Evolutionary conservation across 2,329 filamentous ascomycete genomes (phyloP), one percentile per base, ranked within the genome.

Genomic region (Sporothrix dimorphospora): DNA sequence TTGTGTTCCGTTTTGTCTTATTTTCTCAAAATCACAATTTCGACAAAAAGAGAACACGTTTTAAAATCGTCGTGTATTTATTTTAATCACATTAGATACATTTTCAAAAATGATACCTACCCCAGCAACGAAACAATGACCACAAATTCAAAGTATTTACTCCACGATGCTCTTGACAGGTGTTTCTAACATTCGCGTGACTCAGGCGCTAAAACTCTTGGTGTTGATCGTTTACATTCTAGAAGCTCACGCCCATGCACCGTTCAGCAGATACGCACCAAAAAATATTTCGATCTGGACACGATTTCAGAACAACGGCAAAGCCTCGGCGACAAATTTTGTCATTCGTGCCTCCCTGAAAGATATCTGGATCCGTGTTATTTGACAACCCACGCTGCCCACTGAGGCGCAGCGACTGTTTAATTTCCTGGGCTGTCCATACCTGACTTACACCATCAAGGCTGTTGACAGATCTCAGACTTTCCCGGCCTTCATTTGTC

Each of bases 381-480:
- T n/a, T 21, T 42, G 19, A 42, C 8, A 24, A 42, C 42, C 57
- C 57, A 61, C 34, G 38, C n/a, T 24, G 49, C 6, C 19, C n/a
- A 42, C 34, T n/a, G 57, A 42, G 57, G 57, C 57, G 34, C 57
- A 61, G 57, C 38, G 11, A 61, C 24, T 61, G 30, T 61, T 12
- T 42, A 61, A 42, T 61, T 42, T 61, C 57, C 30, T 30, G 51
- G 16, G 16, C n/a, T n/a, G 55, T 6, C 19, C 57, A 40, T 61
- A 59, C 21, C 21, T 40, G 57, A 42, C 34, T 42, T 61, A 21
- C 34, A 61, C 34, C 34, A 24, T 42, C 34, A 42, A 61, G 34
- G 57, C 57, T 61, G 34, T 61, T 40, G 57, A 40, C 30, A 61
- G 57, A 61, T 61, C 5, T 40, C 30, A 40, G 57, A 42, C 4